phyloP scores from a whole-genome alignment of 176 grass and related monocot species.

The Triticum dicoccoides region DNA sequence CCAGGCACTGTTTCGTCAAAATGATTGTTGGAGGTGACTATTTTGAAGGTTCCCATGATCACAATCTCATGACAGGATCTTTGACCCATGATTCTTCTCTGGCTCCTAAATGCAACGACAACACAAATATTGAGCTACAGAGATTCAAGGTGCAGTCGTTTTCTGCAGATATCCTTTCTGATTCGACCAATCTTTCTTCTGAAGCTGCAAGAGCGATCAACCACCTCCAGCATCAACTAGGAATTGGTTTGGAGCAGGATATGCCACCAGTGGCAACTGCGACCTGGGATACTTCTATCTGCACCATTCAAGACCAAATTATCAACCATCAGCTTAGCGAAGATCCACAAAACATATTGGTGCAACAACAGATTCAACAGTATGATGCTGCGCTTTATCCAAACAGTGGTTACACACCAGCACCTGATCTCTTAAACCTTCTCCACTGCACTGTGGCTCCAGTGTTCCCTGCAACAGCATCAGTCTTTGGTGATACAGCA shows the following conservation, averaged over 20 bases:
- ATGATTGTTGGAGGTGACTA: slow-evolving; percentile 64
- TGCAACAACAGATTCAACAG: slow-evolving; percentile 42
- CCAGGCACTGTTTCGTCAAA: slow-evolving; percentile 13
- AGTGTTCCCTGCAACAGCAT: slow-evolving; percentile 24
- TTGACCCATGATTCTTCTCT: slow-evolving; percentile 46
- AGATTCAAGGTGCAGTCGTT: slow-evolving; percentile 40
- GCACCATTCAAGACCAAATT: slow-evolving; percentile 42
- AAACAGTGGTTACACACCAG: slow-evolving; percentile 39
- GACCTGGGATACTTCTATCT: slow-evolving; percentile 52
- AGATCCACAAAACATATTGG: slow-evolving; percentile 39
- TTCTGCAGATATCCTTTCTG: slow-evolving; percentile 49
- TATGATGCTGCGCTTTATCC: slow-evolving; percentile 37
- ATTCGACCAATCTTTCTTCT: slow-evolving; percentile 25
- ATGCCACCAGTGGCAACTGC: slow-evolving; percentile 31
- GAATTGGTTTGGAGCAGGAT: slow-evolving; percentile 54
- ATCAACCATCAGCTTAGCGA: slow-evolving; percentile 38
- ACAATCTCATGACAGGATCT: slow-evolving; percentile 50
- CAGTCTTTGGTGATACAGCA: slow-evolving; percentile 22
- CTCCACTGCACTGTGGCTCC: slow-evolving; percentile 38
- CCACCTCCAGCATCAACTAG: slow-evolving; percentile 43
- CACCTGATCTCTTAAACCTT: slow-evolving; percentile 70
- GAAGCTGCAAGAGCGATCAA: slow-evolving; percentile 40
- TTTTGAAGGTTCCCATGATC: slow-evolving; percentile 41
- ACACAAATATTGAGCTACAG: slow-evolving; percentile 23
- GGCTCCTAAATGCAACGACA: slow-evolving; percentile 24